These are phyloP conservation scores for Salinomyces thailandicus DNA, from an alignment of 2,329 filamentous ascomycete genomes.

Conservation along the genomic window DNA sequence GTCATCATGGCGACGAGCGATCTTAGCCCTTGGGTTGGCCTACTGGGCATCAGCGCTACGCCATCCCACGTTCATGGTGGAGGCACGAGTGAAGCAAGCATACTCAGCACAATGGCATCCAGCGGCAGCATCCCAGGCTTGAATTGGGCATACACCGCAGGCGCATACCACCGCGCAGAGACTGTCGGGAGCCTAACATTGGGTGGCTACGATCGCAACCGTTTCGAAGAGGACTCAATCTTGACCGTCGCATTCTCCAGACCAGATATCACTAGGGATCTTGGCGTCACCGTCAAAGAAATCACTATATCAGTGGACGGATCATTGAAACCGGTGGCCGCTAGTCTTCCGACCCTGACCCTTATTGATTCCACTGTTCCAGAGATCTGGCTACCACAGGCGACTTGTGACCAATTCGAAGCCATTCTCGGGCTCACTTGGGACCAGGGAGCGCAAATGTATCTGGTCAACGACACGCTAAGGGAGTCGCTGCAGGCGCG, in stretches of 20 bases:
- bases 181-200: conserved; percentile 26
- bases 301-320: not conserved
- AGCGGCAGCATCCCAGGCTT: not conserved
- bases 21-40: conserved; percentile 1
- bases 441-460: conserved; percentile 27
- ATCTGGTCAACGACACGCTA: conserved; percentile 30
- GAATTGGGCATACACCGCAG: conserved; percentile 21
- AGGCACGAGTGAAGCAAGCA: not conserved
- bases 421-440: conserved; percentile 31
- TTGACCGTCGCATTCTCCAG: too few species aligned
- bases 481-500: conserved; percentile 22
- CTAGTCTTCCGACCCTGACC: conserved; percentile 16
- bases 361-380: conserved; percentile 33
- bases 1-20: not conserved
- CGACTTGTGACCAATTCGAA: conserved; percentile 31
- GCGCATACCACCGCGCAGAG: conserved; percentile 16
- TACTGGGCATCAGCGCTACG: conserved; percentile 1
- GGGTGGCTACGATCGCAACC: conserved; percentile 36
- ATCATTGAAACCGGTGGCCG: not conserved
- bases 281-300: too few species aligned
- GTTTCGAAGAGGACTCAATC: too few species aligned
- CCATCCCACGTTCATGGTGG: conserved; percentile 1
- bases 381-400: conserved; percentile 31
- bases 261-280: too few species aligned
- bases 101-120: not conserved